Evolutionary conservation across 306 rosid species (phyloP), one percentile per base, ranked within the genome.

Genomic region (Echinosophora koreensis): DNA sequence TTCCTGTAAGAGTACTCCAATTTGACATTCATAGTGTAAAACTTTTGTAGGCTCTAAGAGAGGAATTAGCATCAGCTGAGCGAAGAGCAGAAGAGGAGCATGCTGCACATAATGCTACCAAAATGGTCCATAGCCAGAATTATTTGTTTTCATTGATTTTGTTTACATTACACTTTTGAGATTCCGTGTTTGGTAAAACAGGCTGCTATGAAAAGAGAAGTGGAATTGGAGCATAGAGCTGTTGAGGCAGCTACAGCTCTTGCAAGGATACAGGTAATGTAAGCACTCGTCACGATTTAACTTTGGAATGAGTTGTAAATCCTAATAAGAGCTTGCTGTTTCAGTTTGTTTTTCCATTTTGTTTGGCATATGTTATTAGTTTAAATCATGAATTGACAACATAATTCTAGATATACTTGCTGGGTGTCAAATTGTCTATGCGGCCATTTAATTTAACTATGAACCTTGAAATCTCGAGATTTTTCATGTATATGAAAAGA

Each of bases 171-270:
- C 58, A 39, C 69, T 82, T 52, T 61, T 71, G 59, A 30, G 77
- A 71, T 76, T 69, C 54, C 52, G 52, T 82, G 65, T 75, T 66
- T 83, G 76, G 57, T 78, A 54, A 67, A 74, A 83, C 88, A 92
- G 98, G 97, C 97, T 78, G 82, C 90, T 41, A 95, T 95, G 98
- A 96, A 87, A 85, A 95, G 98, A 81, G 97, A 95, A 87, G 97
- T 95, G 49, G 97, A 95, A 61, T 78, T 95, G 97, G 98, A 95
- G 88, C 97, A 95, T 47, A 89, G 97, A 88, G 97, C 97, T 65
- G 73, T 95, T 67, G 96, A 92, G 76, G 86, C 97, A 71, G 91
- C 98, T 69, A 84, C 97, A 12, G 98, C 97, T 60, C 97, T 95
- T 49, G 98, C 91, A 16, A 87, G 98, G 82, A 88, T 86, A 83